A percentile compares a stretch with the other conserved stretches of the same genome.
These are phyloP conservation scores for Chytriomyces confervae DNA, from an alignment of 192 early-diverging fungal species.

Conservation along the genomic window DNA sequence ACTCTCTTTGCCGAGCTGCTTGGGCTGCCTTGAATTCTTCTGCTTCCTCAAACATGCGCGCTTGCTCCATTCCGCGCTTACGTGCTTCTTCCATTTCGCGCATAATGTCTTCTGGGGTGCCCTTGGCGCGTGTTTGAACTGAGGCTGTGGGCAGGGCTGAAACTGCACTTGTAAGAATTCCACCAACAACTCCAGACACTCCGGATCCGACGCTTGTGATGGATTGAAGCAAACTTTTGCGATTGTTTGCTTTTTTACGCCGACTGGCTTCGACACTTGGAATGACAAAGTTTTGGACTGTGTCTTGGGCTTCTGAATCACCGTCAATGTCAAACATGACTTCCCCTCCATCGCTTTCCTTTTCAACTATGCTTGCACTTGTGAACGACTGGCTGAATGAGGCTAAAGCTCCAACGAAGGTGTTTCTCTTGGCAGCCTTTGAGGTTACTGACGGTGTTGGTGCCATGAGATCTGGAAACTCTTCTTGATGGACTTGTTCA, in stretches of 20 bases:
- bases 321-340: conserved; percentile 28
- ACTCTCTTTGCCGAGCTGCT: conserved; percentile 26
- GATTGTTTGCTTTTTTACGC: conserved; percentile 7
- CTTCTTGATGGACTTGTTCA: conserved; percentile 1
- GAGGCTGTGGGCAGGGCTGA: conserved; percentile 1
- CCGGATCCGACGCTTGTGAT: conserved; percentile 9
- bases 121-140: neutral
- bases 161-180: conserved; percentile 24
- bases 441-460: conserved; percentile 5
- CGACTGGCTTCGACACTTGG: neutral
- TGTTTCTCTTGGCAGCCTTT: neutral
- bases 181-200: conserved; percentile 32
- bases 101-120: conserved; percentile 31
- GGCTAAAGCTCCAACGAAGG: neutral
- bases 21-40: conserved; percentile 24
- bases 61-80: conserved; percentile 20
- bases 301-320: conserved; percentile 14
- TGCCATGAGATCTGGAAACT: conserved; percentile 22
- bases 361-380: neutral
- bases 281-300: neutral
- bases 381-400: neutral
- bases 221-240: conserved; percentile 23
- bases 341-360: neutral
- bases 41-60: conserved; percentile 32
- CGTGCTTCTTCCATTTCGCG: conserved; percentile 40